A percentile compares a stretch with the other conserved stretches of the same genome.
phyloP scores from a whole-genome alignment of 768 basidiomycete species.

The Termitomyces sp. region DNA sequence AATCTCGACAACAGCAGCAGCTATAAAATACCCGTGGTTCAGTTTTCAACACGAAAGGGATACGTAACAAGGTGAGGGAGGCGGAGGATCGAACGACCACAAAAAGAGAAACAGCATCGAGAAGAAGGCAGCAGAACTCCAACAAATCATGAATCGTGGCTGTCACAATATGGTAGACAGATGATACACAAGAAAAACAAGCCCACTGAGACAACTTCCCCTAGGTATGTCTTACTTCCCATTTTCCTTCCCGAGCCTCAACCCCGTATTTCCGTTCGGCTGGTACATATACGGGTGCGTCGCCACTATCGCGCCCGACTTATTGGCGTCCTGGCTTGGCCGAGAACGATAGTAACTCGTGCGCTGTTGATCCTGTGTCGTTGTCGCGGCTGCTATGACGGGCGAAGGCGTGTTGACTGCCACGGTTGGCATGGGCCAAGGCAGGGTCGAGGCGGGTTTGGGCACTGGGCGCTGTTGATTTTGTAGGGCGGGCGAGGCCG shows the following conservation, averaged over 20 bases:
- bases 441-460: slow-evolving; percentile 28
- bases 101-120: neutral
- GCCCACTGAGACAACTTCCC: neutral
- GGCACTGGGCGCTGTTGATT: slow-evolving; percentile 30
- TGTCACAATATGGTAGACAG: neutral
- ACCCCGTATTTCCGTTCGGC: slow-evolving; percentile 28
- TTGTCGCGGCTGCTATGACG: slow-evolving; percentile 35
- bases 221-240: slow-evolving; percentile 17
- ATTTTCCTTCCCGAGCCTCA: slow-evolving; percentile 26
- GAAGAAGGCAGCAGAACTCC: neutral
- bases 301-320: slow-evolving; percentile 4
- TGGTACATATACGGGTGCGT: slow-evolving; percentile 42
- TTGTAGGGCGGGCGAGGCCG: slow-evolving; percentile 48
- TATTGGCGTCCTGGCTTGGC: slow-evolving; percentile 18
- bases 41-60: neutral
- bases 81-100: neutral
- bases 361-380: slow-evolving; percentile 35
- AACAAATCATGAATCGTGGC: neutral
- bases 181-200: neutral
- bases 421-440: slow-evolving; percentile 73
- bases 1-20: neutral
- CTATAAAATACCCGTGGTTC: neutral
- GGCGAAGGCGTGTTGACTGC: slow-evolving; percentile 56
- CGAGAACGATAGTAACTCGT: slow-evolving; percentile 54
- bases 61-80: neutral